These are phyloP conservation scores for Poa annua DNA, from an alignment of 176 grass and related monocot genomes.

Conservation along the genomic window DNA sequence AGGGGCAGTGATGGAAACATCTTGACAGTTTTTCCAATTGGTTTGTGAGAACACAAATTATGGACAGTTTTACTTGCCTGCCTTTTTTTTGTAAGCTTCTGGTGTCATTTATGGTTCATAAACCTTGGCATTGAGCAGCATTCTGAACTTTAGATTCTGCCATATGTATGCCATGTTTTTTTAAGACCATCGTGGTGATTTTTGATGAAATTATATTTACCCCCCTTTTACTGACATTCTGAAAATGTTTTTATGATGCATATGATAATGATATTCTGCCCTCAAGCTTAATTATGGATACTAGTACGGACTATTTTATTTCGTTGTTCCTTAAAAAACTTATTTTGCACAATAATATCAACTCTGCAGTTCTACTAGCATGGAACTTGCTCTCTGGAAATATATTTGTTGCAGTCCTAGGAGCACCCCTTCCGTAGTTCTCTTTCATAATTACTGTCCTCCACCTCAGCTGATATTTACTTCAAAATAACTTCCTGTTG, in stretches of 20 bases:
- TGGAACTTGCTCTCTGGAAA: not conserved
- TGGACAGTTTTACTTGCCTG: not conserved
- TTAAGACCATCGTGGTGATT: not conserved
- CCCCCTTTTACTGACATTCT: not conserved
- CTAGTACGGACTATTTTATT: not conserved
- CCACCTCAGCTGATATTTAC: not conserved
- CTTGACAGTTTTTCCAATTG: not conserved
- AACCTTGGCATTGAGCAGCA: not conserved
- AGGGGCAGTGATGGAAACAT: not conserved
- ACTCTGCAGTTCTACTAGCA: not conserved
- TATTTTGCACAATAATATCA: constrained; percentile 2
- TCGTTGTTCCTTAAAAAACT: not conserved
- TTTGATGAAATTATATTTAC: not conserved
- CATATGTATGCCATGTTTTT: not conserved
- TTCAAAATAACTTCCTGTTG: not conserved
- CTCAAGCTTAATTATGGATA: not conserved
- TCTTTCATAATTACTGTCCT: not conserved
- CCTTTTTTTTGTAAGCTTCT: not conserved
- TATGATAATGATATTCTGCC: not conserved
- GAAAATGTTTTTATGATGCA: too few relatives aligned
- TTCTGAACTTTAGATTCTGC: not conserved
- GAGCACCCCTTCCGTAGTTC: not conserved
- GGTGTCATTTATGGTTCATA: not conserved
- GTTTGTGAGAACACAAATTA: not conserved
- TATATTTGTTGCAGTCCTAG: not conserved